Conservation (phyloP, 2,329 filamentous ascomycete genomes). For the Lachnellula suecica region DNA sequence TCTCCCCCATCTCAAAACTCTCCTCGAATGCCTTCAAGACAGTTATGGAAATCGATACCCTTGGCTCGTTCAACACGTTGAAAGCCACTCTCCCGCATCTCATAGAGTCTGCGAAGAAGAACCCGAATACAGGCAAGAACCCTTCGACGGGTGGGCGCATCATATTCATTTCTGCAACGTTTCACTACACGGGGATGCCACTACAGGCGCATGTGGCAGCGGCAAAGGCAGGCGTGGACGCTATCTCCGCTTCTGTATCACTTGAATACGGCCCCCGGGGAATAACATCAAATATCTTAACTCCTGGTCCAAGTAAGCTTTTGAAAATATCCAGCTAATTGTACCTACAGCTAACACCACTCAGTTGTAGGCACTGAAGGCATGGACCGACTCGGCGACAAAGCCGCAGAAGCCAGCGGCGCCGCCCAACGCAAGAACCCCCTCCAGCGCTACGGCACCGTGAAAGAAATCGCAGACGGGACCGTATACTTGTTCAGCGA, state of each 20-base stretch:
- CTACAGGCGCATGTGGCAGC: slow-evolving; percentile 88
- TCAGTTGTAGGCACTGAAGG: slow-evolving; percentile 82
- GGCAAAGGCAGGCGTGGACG: slow-evolving; percentile 89
- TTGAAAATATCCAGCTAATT: not conserved
- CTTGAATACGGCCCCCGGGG: slow-evolving; percentile 90
- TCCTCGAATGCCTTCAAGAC: slow-evolving; percentile 89
- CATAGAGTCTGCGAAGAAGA: slow-evolving; percentile 65
- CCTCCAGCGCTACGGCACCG: slow-evolving; percentile 71
- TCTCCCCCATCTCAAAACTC: slow-evolving; percentile 79
- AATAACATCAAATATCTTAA: slow-evolving; percentile 83
- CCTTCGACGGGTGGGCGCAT: slow-evolving; percentile 72
- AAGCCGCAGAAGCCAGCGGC: slow-evolving; percentile 19
- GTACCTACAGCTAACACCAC: no score
- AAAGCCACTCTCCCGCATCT: slow-evolving; percentile 88
- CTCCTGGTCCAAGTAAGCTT: slow-evolving; percentile 61
- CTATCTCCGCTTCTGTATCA: slow-evolving; percentile 74
- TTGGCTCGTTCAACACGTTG: slow-evolving; percentile 92
- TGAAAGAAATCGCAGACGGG: slow-evolving; percentile 89
- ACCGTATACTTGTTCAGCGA: slow-evolving; percentile 89
- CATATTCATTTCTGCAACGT: slow-evolving; percentile 84
- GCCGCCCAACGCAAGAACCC: slow-evolving; percentile 47
- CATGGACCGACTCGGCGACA: slow-evolving; percentile 57
- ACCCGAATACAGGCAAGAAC: slow-evolving; percentile 58
- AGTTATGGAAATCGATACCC: slow-evolving; percentile 93
- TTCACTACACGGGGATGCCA: slow-evolving; percentile 85